These are phyloP conservation scores for Penicillium atrosanguineum DNA, from an alignment of 495 filamentous ascomycete species.

Conservation along the genomic window DNA sequence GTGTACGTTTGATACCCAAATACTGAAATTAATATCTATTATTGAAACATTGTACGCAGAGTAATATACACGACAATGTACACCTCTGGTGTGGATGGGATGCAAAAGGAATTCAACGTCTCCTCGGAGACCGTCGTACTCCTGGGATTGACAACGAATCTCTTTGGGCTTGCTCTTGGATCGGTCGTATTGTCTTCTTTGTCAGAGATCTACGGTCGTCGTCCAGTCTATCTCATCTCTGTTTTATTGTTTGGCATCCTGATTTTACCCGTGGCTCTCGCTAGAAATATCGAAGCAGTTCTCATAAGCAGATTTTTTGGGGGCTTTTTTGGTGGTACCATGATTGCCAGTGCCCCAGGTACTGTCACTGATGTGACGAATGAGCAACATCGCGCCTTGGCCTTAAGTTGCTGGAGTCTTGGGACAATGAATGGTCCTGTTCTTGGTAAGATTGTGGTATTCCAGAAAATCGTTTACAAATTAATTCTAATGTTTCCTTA, in stretches of 20 bases:
- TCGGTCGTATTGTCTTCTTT: conserved; percentile 71
- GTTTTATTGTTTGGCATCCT: conserved; percentile 60
- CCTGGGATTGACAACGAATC: conserved; percentile 72
- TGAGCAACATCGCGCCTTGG: conserved; percentile 62
- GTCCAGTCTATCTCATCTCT: conserved; percentile 64
- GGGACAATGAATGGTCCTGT: conserved; percentile 74
- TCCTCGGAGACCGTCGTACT: conserved; percentile 54
- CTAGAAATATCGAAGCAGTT: conserved; percentile 61
- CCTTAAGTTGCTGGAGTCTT: conserved; percentile 65
- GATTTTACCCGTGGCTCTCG: conserved; percentile 67
- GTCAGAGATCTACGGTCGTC: conserved; percentile 71
- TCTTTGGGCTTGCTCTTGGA: conserved; percentile 64
- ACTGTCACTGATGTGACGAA: conserved; percentile 72
- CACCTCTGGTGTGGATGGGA: conserved; percentile 62
- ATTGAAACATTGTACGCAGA: conserved; percentile 13
- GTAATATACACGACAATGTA: conserved; percentile 78
- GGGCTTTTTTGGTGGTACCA: conserved; percentile 67
- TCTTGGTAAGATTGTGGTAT: conserved; percentile 25
- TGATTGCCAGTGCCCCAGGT: conserved; percentile 71
- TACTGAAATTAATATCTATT: not conserved
- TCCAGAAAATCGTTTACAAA: not conserved
- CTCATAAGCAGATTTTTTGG: conserved; percentile 51
- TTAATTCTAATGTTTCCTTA: conserved; percentile 25
- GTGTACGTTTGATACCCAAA: conserved; percentile 39
- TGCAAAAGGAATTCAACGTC: conserved; percentile 63